A percentile compares a stretch with the other conserved stretches of the same genome.
phyloP scores from a whole-genome alignment of 208 protist genomes.

The Leishmania arabica region DNA sequence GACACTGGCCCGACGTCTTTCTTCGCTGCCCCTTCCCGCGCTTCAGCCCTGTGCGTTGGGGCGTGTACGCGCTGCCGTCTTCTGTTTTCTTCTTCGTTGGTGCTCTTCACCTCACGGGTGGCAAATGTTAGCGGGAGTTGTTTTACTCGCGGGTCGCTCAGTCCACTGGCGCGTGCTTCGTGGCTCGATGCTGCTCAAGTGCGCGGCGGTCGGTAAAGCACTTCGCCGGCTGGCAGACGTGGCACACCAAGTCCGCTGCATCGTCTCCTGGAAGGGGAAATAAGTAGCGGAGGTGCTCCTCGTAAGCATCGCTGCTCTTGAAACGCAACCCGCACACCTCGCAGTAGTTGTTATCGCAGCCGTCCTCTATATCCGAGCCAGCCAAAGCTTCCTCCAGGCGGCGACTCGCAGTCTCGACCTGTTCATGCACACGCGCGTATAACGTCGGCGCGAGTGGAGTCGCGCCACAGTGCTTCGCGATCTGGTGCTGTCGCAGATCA shows the following conservation, averaged over 20 bases:
- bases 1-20: no score
- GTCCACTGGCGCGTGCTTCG: slow-evolving; percentile 17
- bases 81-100: no score
- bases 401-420: slow-evolving; percentile 8
- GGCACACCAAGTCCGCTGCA: slow-evolving; percentile 17
- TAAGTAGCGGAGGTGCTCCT: slow-evolving; percentile 48
- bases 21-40: no score
- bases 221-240: slow-evolving; percentile 18
- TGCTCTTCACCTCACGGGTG: neutral
- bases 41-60: no score
- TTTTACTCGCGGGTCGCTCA: no score
- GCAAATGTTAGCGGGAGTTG: neutral
- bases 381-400: neutral
- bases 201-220: slow-evolving; percentile 38
- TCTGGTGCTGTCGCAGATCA: slow-evolving; percentile 31
- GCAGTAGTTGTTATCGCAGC: slow-evolving; percentile 16
- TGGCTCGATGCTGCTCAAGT: slow-evolving; percentile 34
- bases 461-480: slow-evolving; percentile 26
- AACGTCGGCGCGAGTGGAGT: slow-evolving; percentile 25
- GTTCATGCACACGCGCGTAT: slow-evolving; percentile 36
- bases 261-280: slow-evolving; percentile 27
- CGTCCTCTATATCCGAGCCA: neutral
- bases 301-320: slow-evolving; percentile 22
- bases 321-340: slow-evolving; percentile 39
- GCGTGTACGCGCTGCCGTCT: no score